phyloP scores from a whole-genome alignment of 768 basidiomycete species.

The Clitopilus passeckerianus region DNA sequence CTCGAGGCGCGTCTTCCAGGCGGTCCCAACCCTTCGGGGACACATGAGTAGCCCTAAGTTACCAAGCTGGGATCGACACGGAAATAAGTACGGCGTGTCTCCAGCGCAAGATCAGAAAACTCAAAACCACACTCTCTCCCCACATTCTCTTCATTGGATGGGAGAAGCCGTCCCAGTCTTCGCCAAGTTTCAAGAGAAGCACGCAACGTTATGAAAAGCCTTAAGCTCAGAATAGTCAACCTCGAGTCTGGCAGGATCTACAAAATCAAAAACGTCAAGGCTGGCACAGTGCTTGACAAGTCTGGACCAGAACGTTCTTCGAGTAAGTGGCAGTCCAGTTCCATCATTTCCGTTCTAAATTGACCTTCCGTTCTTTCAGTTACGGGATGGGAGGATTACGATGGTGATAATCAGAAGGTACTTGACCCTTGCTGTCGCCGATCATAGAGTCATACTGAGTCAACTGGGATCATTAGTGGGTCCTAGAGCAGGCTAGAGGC shows the following conservation, averaged over 20 bases:
- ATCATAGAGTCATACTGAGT: background rate
- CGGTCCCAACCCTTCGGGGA: background rate
- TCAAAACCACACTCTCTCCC: background rate
- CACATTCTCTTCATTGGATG: background rate
- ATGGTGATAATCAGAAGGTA: constrained; percentile 39
- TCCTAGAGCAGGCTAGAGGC: constrained; percentile 1
- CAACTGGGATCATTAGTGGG: constrained; percentile 10
- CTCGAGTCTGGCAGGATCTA: constrained; percentile 11
- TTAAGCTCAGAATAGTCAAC: background rate
- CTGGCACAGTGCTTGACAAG: constrained; percentile 39
- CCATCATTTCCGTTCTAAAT: background rate
- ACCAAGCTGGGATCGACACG: background rate
- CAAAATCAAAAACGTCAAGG: constrained; percentile 23
- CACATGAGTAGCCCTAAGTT: background rate
- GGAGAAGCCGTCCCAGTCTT: background rate
- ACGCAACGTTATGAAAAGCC: background rate
- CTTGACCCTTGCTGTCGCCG: constrained; percentile 1
- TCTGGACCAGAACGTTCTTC: constrained; percentile 38
- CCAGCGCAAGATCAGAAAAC: background rate
- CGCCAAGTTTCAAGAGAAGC: background rate
- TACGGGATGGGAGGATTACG: constrained; percentile 32
- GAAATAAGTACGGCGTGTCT: background rate
- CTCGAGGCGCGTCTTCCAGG: background rate
- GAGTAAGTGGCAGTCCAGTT: constrained; percentile 11
- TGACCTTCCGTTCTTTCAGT: constrained; percentile 20